Evolutionary conservation across 306 rosid species (phyloP).

Genomic region (Rosa chinensis): DNA sequence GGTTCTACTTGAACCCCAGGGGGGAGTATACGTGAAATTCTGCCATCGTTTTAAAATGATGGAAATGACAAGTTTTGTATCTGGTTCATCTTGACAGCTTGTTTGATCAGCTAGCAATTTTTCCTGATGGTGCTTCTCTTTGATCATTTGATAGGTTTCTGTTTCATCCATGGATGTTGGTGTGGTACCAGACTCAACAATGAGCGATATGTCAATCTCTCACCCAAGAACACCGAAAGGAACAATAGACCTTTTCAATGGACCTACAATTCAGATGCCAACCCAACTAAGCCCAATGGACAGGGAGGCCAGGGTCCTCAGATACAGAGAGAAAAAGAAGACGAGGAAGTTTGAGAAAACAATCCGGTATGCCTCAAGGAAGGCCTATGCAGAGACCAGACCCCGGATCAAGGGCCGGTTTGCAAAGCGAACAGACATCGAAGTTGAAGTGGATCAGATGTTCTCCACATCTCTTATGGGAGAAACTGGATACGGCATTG

Average conservation of each 20-base stretch:
- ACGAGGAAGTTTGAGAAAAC: constrained; percentile 89
- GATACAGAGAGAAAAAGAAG: constrained; percentile 93
- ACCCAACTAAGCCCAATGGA: constrained; percentile 73
- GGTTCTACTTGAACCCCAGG: not conserved
- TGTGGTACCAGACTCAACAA: constrained; percentile 76
- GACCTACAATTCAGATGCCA: constrained; percentile 55
- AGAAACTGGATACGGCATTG: constrained; percentile 78
- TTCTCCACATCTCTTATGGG: constrained; percentile 62
- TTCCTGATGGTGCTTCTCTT: constrained; percentile 4
- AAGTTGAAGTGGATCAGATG: constrained; percentile 76
- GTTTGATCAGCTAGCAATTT: constrained; percentile 4
- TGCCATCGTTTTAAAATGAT: not conserved
- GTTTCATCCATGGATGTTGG: constrained; percentile 84
- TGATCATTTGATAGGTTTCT: constrained; percentile 52
- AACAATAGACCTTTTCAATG: constrained; percentile 76
- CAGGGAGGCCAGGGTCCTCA: constrained; percentile 83
- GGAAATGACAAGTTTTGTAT: not conserved
- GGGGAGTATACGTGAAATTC: not conserved
- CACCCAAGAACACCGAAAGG: constrained; percentile 75
- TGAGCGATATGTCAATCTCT: constrained; percentile 56
- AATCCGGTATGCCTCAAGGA: constrained; percentile 90
- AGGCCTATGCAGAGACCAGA: constrained; percentile 95
- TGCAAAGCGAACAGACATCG: constrained; percentile 67
- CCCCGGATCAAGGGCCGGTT: constrained; percentile 95
- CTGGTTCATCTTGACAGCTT: constrained; percentile 6